Conservation (phyloP, 495 filamentous ascomycete species). For the Halenospora varia region DNA sequence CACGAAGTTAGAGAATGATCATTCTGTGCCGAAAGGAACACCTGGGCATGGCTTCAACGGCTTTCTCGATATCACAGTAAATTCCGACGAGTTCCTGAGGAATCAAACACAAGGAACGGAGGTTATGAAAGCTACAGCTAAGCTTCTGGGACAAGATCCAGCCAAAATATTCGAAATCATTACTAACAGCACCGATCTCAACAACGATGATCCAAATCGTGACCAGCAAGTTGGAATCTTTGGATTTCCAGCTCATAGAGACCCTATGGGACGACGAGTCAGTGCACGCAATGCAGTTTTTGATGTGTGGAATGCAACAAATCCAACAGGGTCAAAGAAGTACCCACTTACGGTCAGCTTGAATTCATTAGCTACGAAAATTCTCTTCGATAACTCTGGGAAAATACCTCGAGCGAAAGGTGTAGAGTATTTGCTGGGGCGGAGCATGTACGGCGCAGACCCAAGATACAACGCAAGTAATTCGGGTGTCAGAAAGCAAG, state of each 20-base stretch:
- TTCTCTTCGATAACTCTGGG: slow-evolving; percentile 48
- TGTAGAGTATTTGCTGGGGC: too few species aligned
- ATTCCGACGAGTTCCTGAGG: slow-evolving; percentile 40
- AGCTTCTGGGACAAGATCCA: slow-evolving; percentile 1
- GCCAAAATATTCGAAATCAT: slow-evolving; percentile 25
- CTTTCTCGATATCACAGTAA: slow-evolving; percentile 42
- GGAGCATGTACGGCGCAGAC: slow-evolving; percentile 56
- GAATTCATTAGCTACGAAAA: slow-evolving; percentile 57
- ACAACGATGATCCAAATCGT: slow-evolving; percentile 44
- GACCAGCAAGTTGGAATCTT: slow-evolving; percentile 46
- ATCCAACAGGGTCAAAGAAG: slow-evolving; percentile 45
- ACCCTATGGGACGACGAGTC: slow-evolving; percentile 38
- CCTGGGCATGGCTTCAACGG: slow-evolving; percentile 48
- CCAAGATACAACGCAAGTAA: too few species aligned
- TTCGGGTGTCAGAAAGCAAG: too few species aligned
- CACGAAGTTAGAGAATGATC: slow-evolving; percentile 16
- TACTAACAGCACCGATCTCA: slow-evolving; percentile 37
- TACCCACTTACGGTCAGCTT: slow-evolving; percentile 56
- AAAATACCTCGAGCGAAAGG: slow-evolving; percentile 18
- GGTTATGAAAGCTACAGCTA: slow-evolving; percentile 24
- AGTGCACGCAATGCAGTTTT: slow-evolving; percentile 52
- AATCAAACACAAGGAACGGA: slow-evolving; percentile 30
- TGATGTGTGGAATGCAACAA: slow-evolving; percentile 42
- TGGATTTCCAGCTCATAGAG: slow-evolving; percentile 29
- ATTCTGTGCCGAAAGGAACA: slow-evolving; percentile 4